These are phyloP conservation scores for Rubia yunnanensis DNA, from an alignment of 257 asterid genomes.

Conservation along the genomic window DNA sequence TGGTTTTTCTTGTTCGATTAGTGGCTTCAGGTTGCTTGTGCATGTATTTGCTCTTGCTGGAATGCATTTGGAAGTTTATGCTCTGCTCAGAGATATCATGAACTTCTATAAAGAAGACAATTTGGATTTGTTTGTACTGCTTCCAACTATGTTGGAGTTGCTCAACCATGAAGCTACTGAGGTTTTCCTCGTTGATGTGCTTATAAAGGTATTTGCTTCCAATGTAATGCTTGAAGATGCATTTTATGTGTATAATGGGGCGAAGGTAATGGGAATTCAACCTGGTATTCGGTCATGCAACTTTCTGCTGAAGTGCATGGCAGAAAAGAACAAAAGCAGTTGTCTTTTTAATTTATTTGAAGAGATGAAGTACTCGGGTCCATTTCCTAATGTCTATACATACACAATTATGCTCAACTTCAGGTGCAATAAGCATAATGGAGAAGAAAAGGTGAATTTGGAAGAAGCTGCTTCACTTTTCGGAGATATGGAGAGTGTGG, in stretches of 20 bases:
- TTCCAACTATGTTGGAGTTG: slow-evolving; percentile 20
- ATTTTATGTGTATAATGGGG: slow-evolving; percentile 29
- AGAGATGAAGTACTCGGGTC: slow-evolving; percentile 46
- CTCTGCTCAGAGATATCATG: slow-evolving; percentile 35
- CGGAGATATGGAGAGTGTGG: slow-evolving; percentile 38
- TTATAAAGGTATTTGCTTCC: slow-evolving; percentile 45
- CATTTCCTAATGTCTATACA: slow-evolving; percentile 46
- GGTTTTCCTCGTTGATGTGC: slow-evolving; percentile 24
- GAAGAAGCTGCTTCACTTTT: slow-evolving; percentile 34
- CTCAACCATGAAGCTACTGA: slow-evolving; percentile 21
- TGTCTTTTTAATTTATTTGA: slow-evolving; percentile 22
- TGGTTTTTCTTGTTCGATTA: slow-evolving; percentile 33
- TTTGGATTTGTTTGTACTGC: slow-evolving; percentile 31
- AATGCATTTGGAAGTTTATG: slow-evolving; percentile 38
- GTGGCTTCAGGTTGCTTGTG: slow-evolving; percentile 32
- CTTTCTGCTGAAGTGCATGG: slow-evolving; percentile 55
- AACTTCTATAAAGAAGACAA: slow-evolving; percentile 24
- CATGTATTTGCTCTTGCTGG: slow-evolving; percentile 40
- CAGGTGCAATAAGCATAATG: slow-evolving; percentile 26
- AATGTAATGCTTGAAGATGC: slow-evolving; percentile 37
- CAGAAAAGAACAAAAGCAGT: slow-evolving; percentile 32
- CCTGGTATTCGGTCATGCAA: slow-evolving; percentile 41
- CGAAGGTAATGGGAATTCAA: slow-evolving; percentile 32
- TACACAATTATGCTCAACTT: slow-evolving; percentile 45
- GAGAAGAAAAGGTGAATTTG: slow-evolving; percentile 22